A percentile compares a stretch with the other conserved stretches of the same genome.
phyloP scores from a whole-genome alignment of 106 monocot species.

The Allium fistulosum region DNA sequence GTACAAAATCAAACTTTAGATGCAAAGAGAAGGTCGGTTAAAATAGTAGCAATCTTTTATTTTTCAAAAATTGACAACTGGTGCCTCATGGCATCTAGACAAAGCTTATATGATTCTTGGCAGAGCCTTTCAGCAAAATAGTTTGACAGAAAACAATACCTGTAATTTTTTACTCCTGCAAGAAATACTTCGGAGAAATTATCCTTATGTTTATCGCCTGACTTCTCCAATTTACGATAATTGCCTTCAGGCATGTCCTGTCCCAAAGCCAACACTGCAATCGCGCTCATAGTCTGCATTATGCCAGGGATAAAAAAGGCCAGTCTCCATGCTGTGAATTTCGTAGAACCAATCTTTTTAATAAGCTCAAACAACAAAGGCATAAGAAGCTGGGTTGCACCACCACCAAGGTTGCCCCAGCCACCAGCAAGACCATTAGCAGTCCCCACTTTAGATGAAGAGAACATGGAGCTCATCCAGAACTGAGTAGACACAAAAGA shows the following conservation, averaged over 20 bases:
- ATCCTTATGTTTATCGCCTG: slow-evolving; percentile 66
- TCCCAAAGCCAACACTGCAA: slow-evolving; percentile 53
- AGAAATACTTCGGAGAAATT: slow-evolving; percentile 40
- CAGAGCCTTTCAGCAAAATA: no score
- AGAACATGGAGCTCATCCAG: slow-evolving; percentile 99
- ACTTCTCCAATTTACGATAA: slow-evolving; percentile 41
- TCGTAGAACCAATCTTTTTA: slow-evolving; percentile 38
- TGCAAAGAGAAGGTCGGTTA: no score
- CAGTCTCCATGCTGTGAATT: slow-evolving; percentile 78
- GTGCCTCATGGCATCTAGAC: no score
- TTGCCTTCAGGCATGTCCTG: slow-evolving; percentile 81
- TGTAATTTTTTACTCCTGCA: slow-evolving; percentile 50
- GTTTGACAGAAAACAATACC: no score
- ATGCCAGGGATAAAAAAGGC: slow-evolving; percentile 87
- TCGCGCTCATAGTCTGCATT: slow-evolving; percentile 51
- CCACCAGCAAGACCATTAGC: slow-evolving; percentile 89
- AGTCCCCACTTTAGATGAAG: slow-evolving; percentile 51
- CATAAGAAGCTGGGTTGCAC: slow-evolving; percentile 93
- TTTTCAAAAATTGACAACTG: no score
- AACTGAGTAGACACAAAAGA: slow-evolving; percentile 61
- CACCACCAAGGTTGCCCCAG: slow-evolving; percentile 96
- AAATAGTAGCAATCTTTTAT: no score
- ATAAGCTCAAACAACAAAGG: slow-evolving; percentile 67
- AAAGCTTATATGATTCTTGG: no score
- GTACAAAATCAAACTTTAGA: no score